Base-by-base conservation (phyloP, 352 stramenopile species). In the Phytophthora litchii region DNA sequence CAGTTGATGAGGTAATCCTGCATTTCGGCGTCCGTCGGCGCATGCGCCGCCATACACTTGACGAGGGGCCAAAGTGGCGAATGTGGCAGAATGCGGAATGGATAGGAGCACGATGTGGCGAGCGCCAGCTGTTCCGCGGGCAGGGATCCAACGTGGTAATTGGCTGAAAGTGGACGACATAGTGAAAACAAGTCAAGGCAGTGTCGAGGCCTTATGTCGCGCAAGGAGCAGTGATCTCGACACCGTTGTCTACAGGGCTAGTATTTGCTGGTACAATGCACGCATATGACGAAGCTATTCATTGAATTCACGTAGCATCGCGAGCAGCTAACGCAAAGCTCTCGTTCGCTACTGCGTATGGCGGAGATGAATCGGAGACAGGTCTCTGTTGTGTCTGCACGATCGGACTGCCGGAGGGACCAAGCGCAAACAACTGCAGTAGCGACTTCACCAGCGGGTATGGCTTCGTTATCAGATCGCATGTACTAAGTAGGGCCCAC, bases 1-100 rank as follows among this genome's bases (percentile, higher is more conserved):
- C 83, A 93, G 60, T 93, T 91, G 68, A 93, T 91, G 43, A 91
- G 80, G 71, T 90, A 93, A 56, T 93, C 83, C 58, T 86, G 74
- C 82, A 69, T 65, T 20, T 51, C 40, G 20, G 31, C 42, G 35
- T 66, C 48, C 32, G 50, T 51, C 19, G 42, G 38, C 45, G 36
- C 38, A 19, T 56, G 59, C 47, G 41, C 57, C 43, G 29, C 50
- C 37, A 54, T 51, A 29, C 41, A 49, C 31, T 19, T 9, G 2
- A 36, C 23, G 23, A 27, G 23, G 8, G 29, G 19, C 27, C 13
- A 25, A 47, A 34, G 31, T 25, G 36, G 49, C 20, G 32, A n/a
- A 16, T 46, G 17, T 31, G 32, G 29, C n/a, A 16, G 45, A 52
- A 31, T 52, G 45, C 42, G 42, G 42, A 49, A 25, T 49, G 16